These are phyloP conservation scores for Auxenochlorella pyrenoidosa DNA, from an alignment of 139 green algal genomes.

Conservation along the genomic window DNA sequence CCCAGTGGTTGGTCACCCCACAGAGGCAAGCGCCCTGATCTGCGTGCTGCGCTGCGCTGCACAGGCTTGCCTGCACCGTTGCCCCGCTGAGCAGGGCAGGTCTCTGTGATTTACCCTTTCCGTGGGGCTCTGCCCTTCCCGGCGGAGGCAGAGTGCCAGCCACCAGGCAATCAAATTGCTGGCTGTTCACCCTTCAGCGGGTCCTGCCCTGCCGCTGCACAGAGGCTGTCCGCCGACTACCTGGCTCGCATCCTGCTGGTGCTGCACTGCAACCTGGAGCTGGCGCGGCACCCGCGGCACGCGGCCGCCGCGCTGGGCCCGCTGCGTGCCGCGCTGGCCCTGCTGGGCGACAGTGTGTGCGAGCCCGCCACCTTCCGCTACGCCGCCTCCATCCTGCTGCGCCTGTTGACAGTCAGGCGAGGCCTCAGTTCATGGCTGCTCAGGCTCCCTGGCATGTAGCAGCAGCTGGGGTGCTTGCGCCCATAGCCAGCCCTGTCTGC, in stretches of 20 bases:
- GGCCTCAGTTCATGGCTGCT: background rate
- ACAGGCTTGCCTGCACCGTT: no score
- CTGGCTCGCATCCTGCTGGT: slow-evolving; percentile 49
- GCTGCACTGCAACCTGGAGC: slow-evolving; percentile 47
- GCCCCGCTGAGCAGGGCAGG: no score
- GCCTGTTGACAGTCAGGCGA: slow-evolving; percentile 42
- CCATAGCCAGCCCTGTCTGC: background rate
- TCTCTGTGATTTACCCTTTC: no score
- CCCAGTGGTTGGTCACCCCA: no score
- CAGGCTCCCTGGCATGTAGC: background rate
- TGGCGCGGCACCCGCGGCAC: slow-evolving; percentile 45
- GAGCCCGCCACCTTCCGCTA: slow-evolving; percentile 52
- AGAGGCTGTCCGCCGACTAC: slow-evolving; percentile 38
- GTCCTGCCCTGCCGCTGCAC: background rate
- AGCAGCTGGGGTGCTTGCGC: background rate
- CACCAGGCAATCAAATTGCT: no score
- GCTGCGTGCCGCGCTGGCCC: slow-evolving; percentile 47
- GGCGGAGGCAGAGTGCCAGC: no score
- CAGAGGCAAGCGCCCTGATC: no score
- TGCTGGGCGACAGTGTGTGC: slow-evolving; percentile 39
- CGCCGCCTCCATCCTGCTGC: slow-evolving; percentile 54
- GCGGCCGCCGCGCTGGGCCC: slow-evolving; percentile 35
- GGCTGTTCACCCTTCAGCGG: no score
- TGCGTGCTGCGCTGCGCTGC: background rate
- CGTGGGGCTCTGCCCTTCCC: no score